phyloP scores from a whole-genome alignment of 139 green algal genomes.

The Coccomyxa sp. region DNA sequence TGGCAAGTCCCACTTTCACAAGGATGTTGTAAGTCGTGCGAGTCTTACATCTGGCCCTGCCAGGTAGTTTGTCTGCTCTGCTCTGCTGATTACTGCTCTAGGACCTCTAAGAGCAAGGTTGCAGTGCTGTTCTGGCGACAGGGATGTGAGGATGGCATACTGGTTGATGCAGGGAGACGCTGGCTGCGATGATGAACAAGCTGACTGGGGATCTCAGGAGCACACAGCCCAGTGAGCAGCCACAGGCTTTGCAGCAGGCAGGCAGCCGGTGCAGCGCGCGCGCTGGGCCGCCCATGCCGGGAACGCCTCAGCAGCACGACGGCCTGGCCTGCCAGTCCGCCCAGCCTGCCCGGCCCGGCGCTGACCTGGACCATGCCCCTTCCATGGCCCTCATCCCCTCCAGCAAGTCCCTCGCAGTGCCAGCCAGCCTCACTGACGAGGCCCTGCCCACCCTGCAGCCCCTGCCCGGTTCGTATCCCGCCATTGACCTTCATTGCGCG shows the following conservation, averaged over 20 bases:
- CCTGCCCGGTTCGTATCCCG: too few species aligned
- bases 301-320: background rate
- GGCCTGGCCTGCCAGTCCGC: too few species aligned
- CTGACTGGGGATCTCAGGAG: constrained; percentile 1
- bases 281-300: background rate
- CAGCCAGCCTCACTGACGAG: background rate
- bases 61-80: background rate
- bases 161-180: constrained; percentile 4
- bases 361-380: background rate
- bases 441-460: background rate
- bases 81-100: background rate
- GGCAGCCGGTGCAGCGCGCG: background rate
- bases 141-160: background rate
- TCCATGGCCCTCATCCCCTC: background rate
- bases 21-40: too few species aligned
- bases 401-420: background rate
- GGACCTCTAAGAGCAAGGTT: too few species aligned
- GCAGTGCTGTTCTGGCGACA: too few species aligned
- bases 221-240: too few species aligned
- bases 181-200: constrained; percentile 9
- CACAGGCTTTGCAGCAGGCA: too few species aligned
- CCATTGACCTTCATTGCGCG: too few species aligned
- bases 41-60: background rate
- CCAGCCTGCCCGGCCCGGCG: too few species aligned
- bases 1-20: too few species aligned